Evolutionary conservation across 2,329 filamentous ascomycete species (phyloP).

Genomic region (Phyllosticta citriasiana): DNA sequence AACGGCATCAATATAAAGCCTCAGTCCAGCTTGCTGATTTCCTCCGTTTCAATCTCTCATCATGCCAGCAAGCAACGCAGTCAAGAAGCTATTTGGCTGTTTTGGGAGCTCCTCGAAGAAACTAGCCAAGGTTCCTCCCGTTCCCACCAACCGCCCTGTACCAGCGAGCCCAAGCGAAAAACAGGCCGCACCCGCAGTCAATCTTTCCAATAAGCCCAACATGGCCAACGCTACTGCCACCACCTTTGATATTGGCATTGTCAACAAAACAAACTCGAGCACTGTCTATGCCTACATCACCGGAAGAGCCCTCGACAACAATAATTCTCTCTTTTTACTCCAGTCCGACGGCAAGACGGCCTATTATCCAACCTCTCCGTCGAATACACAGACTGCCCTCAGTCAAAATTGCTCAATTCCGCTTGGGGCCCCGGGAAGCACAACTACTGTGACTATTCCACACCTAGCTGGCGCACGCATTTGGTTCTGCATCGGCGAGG

Average conservation of each 20-base stretch:
- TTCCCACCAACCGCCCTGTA: background rate
- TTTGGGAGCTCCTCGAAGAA: background rate
- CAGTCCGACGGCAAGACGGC: conserved; percentile 54
- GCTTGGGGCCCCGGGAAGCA: conserved; percentile 51
- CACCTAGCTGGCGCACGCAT: conserved; percentile 61
- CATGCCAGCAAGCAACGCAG: background rate
- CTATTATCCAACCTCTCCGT: conserved; percentile 55
- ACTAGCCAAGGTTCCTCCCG: background rate
- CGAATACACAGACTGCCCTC: conserved; percentile 41
- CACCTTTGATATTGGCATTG: conserved; percentile 51
- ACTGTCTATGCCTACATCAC: conserved; percentile 62
- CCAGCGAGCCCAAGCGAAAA: background rate
- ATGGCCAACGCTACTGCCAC: background rate
- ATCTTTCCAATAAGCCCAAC: background rate
- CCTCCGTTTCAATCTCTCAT: background rate
- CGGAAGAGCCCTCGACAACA: conserved; percentile 51
- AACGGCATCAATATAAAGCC: background rate
- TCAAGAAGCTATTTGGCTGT: background rate
- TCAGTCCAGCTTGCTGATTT: background rate
- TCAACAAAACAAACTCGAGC: conserved; percentile 54
- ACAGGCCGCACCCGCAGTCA: background rate
- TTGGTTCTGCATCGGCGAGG: conserved; percentile 55
- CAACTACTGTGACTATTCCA: conserved; percentile 54
- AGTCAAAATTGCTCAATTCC: conserved; percentile 51
- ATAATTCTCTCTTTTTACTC: conserved; percentile 52